Conservation (phyloP, 305 asterid species). For the Solanum hybrid region DNA sequence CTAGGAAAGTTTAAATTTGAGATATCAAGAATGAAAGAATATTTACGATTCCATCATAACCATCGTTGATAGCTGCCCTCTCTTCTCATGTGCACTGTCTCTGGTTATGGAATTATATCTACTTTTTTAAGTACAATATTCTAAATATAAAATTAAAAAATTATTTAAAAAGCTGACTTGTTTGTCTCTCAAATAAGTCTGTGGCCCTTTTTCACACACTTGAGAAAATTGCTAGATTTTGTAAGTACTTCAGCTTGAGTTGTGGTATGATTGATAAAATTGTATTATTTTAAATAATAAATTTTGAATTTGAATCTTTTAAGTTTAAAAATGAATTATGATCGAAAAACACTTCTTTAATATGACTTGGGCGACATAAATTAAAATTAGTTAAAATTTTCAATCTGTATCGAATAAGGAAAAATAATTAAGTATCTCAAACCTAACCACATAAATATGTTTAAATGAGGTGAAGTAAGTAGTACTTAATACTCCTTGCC, state of each 20-base stretch:
- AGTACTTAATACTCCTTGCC: neutral
- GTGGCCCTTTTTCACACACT: neutral
- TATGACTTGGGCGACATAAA: neutral
- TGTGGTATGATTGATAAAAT: neutral
- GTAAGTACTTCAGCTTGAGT: neutral
- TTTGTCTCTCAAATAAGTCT: neutral
- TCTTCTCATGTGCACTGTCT: neutral
- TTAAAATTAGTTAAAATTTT: neutral
- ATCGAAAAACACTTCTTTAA: neutral
- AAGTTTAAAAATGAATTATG: neutral
- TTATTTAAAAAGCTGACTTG: neutral
- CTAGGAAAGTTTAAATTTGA: accelerated
- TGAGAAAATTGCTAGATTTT: neutral
- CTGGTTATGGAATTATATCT: neutral
- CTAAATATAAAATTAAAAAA: neutral
- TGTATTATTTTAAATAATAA: neutral
- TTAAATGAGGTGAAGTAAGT: neutral
- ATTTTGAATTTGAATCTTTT: neutral
- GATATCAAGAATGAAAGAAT: accelerated
- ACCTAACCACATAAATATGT: neutral
- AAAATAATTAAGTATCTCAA: neutral
- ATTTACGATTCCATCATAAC: no score
- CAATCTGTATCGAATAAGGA: neutral
- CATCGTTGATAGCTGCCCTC: neutral
- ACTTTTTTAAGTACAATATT: neutral